Percentiles rank a stretch among this genome's conserved stretches.
Evolutionary conservation across 805 yeast species (phyloP).

Genomic region (Saturnispora serradocipensis): DNA sequence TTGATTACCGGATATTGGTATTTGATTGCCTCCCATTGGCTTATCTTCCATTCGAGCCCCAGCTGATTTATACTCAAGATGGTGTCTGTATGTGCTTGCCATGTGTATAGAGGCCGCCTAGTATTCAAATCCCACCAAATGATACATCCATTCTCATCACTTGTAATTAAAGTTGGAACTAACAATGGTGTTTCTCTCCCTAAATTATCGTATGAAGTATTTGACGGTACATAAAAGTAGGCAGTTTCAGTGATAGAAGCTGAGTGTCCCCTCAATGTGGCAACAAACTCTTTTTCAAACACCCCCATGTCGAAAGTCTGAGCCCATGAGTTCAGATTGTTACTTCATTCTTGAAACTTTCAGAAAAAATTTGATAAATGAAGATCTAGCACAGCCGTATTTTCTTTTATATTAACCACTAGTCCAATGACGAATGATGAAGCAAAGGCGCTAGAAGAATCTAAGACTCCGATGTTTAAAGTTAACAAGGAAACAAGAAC

Average conservation of each 20-base stretch:
- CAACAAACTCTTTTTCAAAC: slow-evolving; percentile 21
- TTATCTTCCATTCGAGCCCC: slow-evolving; percentile 27
- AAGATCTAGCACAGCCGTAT: background rate
- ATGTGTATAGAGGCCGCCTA: slow-evolving; percentile 45
- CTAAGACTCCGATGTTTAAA: background rate
- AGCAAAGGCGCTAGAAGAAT: background rate
- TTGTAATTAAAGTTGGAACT: slow-evolving; percentile 37
- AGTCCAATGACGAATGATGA: background rate
- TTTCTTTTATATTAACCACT: background rate
- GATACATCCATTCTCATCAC: slow-evolving; percentile 55
- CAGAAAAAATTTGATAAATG: background rate
- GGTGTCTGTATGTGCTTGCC: slow-evolving; percentile 49
- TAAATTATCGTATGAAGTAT: background rate
- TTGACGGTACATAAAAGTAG: slow-evolving; percentile 8
- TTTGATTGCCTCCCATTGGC: slow-evolving; percentile 13
- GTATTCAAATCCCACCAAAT: slow-evolving; percentile 56
- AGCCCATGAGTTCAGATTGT: background rate
- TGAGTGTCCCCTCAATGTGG: slow-evolving; percentile 30
- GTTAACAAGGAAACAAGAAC: background rate
- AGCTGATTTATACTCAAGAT: slow-evolving; percentile 42
- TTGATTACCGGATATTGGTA: slow-evolving; percentile 9
- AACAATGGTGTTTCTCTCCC: slow-evolving; percentile 16
- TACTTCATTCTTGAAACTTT: background rate
- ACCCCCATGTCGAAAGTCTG: background rate
- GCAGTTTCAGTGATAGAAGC: slow-evolving; percentile 1